Evolutionary conservation across 2,329 filamentous ascomycete genomes (phyloP), one percentile per base, ranked within the genome.

Genomic region (Colletotrichum sp.): DNA sequence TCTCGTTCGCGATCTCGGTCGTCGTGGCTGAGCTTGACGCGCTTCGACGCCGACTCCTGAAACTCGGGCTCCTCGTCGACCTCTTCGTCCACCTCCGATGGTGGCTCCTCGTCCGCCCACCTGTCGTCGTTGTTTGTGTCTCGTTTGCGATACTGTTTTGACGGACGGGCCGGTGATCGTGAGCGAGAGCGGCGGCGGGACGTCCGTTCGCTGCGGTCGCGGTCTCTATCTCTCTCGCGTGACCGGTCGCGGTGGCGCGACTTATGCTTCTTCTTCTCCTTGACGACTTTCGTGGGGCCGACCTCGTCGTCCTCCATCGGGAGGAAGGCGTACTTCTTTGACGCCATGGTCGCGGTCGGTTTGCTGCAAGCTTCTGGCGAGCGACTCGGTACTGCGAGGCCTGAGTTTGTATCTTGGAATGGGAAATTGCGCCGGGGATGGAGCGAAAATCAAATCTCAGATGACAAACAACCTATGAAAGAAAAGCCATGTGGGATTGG

Each of bases 61-160:
- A 94, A 94, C 18, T 94, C 92, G 3, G 87, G 87, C 66, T 89
- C 88, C 26, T 89, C 88, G 6, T 87, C 87, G 13, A 85, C 85
- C 13, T 85, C 84, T 9, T 30, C 32, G 2, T 69, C 74, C 10
- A 85, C 87, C 6, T 86, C 86, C 0, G 89, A 87, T 0, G 84
- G 82, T 30, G 87, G 87, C 79, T 95, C 94, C 81, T 96, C 94
- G 80, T 97, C 95, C 2, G 93, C 95, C 95, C 95, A 98, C 70
- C 94, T 88, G 81, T 96, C 94, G 64, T 96, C 94, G 39, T 75
- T 81, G 78, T 84, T 81, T 79, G 83, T 77, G 78, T 85, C 83
- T 82, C 84, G 83, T 81, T 81, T 87, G 71, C 85, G 86, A 72
- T 88, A 87, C 30, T 86, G 83, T 76, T 87, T 89, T 4, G 86